These are phyloP conservation scores for Penicillium frequentans DNA, from an alignment of 2,329 filamentous ascomycete species.

Conservation along the genomic window DNA sequence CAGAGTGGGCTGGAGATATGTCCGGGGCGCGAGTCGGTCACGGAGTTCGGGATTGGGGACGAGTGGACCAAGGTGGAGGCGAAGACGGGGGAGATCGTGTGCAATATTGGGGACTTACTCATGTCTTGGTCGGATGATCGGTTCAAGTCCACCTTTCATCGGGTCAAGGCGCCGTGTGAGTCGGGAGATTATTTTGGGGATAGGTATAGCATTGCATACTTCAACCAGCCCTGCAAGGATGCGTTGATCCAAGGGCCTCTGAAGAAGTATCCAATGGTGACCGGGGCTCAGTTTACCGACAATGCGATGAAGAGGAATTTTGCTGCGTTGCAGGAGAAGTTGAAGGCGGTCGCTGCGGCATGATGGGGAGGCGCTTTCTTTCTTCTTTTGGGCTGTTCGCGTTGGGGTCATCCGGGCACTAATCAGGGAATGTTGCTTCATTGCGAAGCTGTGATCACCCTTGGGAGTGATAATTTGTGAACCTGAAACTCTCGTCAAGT, in stretches of 20 bases:
- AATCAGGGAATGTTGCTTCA: conserved; percentile 1
- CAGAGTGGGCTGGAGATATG: conserved; percentile 66
- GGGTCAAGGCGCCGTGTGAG: conserved; percentile 62
- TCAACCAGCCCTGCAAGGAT: conserved; percentile 63
- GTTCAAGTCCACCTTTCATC: conserved; percentile 66
- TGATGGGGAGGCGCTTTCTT: neutral
- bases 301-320: conserved; percentile 60
- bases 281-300: conserved; percentile 60
- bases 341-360: conserved; percentile 29
- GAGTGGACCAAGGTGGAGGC: conserved; percentile 65
- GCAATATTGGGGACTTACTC: conserved; percentile 66
- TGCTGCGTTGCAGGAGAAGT: conserved; percentile 52
- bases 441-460: neutral
- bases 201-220: conserved; percentile 66
- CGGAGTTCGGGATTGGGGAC: conserved; percentile 60
- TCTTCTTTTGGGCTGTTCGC: conserved; percentile 8
- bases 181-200: conserved; percentile 57
- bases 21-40: conserved; percentile 61
- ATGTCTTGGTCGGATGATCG: conserved; percentile 69
- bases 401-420: conserved; percentile 14
- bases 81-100: conserved; percentile 56
- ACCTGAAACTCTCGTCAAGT: conserved; percentile 14
- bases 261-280: conserved; percentile 63
- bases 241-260: conserved; percentile 59
- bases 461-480: neutral